phyloP scores from a whole-genome alignment of 164 flowering plant species.

The Amborella trichopoda region DNA sequence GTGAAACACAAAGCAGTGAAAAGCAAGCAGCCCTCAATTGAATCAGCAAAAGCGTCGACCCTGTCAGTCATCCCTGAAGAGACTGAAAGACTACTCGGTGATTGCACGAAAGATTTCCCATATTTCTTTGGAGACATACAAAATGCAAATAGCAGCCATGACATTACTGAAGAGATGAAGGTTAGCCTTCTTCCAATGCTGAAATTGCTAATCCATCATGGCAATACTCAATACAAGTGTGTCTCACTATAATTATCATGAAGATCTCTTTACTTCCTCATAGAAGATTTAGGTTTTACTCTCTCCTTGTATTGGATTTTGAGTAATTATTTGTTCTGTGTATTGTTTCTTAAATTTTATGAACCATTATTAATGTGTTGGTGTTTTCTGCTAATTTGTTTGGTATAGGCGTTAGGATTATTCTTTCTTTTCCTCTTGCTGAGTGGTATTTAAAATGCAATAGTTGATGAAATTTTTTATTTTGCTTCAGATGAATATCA shows the following conservation, averaged over 20 bases:
- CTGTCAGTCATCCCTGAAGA: conserved; percentile 27
- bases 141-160: conserved; percentile 13
- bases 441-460: not conserved
- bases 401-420: not conserved
- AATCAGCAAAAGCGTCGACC: conserved; percentile 25
- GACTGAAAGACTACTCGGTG: conserved; percentile 13
- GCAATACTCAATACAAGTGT: not conserved
- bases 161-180: conserved; percentile 22
- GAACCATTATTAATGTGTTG: too few relatives aligned
- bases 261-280: too few relatives aligned
- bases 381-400: not conserved
- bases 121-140: conserved; percentile 19
- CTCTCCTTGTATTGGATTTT: not conserved
- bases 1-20: conserved; percentile 20
- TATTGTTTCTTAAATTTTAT: too few relatives aligned
- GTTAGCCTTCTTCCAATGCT: conserved; percentile 13
- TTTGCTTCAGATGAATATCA: conserved; percentile 20
- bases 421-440: not conserved
- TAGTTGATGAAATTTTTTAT: not conserved
- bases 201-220: not conserved
- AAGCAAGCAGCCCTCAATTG: conserved; percentile 31
- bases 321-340: too few relatives aligned
- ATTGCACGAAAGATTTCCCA: conserved; percentile 17
- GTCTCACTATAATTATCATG: too few relatives aligned
- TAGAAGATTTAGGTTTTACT: not conserved